phyloP scores from a whole-genome alignment of 2,329 filamentous ascomycete genomes.

The Pyrenophora teres region DNA sequence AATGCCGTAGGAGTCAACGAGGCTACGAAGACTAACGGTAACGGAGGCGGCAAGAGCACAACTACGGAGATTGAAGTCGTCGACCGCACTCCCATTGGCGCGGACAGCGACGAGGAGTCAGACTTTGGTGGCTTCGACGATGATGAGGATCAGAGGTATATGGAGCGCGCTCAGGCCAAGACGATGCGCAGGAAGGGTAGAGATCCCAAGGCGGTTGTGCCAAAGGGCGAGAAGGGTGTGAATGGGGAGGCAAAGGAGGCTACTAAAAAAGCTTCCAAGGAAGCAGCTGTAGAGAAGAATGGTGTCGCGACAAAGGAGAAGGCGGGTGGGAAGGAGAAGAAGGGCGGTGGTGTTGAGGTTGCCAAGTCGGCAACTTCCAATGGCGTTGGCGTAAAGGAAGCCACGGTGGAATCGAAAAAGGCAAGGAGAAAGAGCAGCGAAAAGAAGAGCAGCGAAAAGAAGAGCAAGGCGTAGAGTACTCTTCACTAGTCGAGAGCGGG shows the following conservation, averaged over 20 bases:
- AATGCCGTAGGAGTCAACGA: slow-evolving; percentile 53
- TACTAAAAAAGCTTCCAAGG: slow-evolving; percentile 10
- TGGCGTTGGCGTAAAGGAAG: slow-evolving; percentile 15
- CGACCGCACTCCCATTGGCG: slow-evolving; percentile 71
- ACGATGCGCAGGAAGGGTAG: slow-evolving; percentile 54
- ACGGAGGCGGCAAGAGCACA: slow-evolving; percentile 49
- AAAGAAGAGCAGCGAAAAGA: slow-evolving; percentile 26
- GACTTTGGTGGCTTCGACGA: slow-evolving; percentile 58
- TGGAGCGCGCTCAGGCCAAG: slow-evolving; percentile 52
- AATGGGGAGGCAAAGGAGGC: slow-evolving; percentile 24
- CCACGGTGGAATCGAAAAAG: slow-evolving; percentile 21
- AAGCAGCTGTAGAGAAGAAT: slow-evolving; percentile 7
- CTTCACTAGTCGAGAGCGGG: neutral
- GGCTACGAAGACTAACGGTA: slow-evolving; percentile 40
- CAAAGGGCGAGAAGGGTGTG: slow-evolving; percentile 25
- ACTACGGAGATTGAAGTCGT: slow-evolving; percentile 53
- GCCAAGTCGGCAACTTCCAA: slow-evolving; percentile 5
- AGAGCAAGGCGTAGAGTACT: slow-evolving; percentile 21
- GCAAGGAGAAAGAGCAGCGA: slow-evolving; percentile 27
- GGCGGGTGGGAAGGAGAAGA: slow-evolving; percentile 18
- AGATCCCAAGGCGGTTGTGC: slow-evolving; percentile 49
- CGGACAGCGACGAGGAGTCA: slow-evolving; percentile 45
- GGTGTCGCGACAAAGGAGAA: slow-evolving; percentile 8
- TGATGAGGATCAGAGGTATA: slow-evolving; percentile 55
- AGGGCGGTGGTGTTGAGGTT: slow-evolving; percentile 11